These are phyloP conservation scores for Leccinum longicurvipes DNA, from an alignment of 768 basidiomycete species.

Conservation along the genomic window DNA sequence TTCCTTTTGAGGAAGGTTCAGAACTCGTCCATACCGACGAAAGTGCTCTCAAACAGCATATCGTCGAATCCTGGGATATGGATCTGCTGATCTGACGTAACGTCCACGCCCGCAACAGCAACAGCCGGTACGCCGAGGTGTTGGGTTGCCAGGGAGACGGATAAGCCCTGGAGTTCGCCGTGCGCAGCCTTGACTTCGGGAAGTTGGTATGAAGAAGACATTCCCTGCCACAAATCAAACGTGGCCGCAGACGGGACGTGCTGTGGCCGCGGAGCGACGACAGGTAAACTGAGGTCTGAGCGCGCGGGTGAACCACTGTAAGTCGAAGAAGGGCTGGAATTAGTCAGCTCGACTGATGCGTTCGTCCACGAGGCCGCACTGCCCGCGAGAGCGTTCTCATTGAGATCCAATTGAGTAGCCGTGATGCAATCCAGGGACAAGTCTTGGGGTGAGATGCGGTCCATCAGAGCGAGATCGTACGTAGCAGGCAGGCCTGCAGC, in stretches of 20 bases:
- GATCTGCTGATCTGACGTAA: slow-evolving; percentile 2
- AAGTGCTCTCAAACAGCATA: slow-evolving; percentile 9
- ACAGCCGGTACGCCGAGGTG: not conserved
- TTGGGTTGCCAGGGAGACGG: slow-evolving; percentile 1
- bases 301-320: slow-evolving; percentile 43
- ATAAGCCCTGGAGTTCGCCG: not conserved
- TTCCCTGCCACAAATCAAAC: slow-evolving; percentile 24
- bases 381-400: slow-evolving; percentile 1
- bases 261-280: slow-evolving; percentile 30
- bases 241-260: not conserved
- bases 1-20: not conserved
- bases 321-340: slow-evolving; percentile 38
- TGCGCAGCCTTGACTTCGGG: not conserved
- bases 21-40: slow-evolving; percentile 10
- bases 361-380: slow-evolving; percentile 6
- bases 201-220: not conserved
- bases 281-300: slow-evolving; percentile 27
- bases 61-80: slow-evolving; percentile 15
- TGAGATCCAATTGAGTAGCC: slow-evolving; percentile 8
- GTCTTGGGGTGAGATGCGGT: slow-evolving; percentile 23
- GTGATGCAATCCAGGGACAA: slow-evolving; percentile 11
- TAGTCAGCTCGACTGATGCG: slow-evolving; percentile 13
- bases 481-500: slow-evolving; percentile 7
- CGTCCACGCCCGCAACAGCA: slow-evolving; percentile 6
- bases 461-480: slow-evolving; percentile 25